These are phyloP conservation scores for Kodamaea restingae DNA, from an alignment of 805 yeast species.

Conservation along the genomic window DNA sequence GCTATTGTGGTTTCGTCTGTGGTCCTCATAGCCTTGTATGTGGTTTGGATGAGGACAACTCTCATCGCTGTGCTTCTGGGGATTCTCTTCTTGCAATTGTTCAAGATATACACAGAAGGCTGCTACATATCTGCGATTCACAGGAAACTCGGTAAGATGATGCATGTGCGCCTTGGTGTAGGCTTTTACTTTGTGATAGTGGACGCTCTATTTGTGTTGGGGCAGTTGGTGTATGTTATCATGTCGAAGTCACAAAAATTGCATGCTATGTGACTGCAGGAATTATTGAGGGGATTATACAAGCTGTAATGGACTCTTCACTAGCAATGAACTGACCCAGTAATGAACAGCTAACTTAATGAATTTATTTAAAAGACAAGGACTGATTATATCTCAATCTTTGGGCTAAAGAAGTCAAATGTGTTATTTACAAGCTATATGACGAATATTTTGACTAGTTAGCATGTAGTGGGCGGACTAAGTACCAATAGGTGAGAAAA, in stretches of 20 bases:
- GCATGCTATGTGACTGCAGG: not conserved
- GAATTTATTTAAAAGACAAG: too few relatives aligned
- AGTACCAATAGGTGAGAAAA: too few relatives aligned
- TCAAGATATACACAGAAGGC: conserved; percentile 1
- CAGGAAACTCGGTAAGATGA: not conserved
- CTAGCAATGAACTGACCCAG: too few relatives aligned
- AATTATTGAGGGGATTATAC: not conserved
- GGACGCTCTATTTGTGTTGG: not conserved
- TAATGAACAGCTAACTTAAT: too few relatives aligned
- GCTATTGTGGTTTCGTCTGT: not conserved
- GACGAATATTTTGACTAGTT: too few relatives aligned
- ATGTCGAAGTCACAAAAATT: not conserved
- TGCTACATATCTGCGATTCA: conserved; percentile 2
- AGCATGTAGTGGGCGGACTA: too few relatives aligned
- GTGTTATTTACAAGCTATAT: too few relatives aligned
- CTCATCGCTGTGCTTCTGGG: not conserved
- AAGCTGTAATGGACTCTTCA: too few relatives aligned
- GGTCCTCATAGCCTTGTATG: conserved; percentile 3
- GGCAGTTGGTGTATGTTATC: conserved; percentile 5
- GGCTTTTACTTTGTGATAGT: conserved; percentile 4
- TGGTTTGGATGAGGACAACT: conserved; percentile 5
- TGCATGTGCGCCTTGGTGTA: conserved; percentile 1
- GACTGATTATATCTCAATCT: too few relatives aligned
- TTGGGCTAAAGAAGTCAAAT: too few relatives aligned
- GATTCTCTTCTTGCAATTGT: not conserved